These are phyloP conservation scores for Epichloe gansuensis DNA, from an alignment of 2,329 filamentous ascomycete genomes.

Conservation along the genomic window DNA sequence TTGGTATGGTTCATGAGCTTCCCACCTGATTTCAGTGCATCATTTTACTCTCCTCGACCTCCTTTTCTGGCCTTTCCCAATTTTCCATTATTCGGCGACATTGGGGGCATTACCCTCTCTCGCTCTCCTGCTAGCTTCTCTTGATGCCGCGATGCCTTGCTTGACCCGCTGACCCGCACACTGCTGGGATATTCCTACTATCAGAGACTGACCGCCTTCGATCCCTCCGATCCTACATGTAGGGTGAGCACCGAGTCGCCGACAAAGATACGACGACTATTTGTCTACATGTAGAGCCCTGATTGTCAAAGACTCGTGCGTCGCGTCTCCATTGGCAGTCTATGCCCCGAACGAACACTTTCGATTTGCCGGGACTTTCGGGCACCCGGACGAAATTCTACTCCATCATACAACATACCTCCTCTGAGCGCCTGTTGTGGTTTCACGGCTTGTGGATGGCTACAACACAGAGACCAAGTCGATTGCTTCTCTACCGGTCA, in stretches of 20 bases:
- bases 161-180: background rate
- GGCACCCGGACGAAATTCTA: background rate
- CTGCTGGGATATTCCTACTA: background rate
- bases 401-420: background rate
- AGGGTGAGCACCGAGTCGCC: background rate
- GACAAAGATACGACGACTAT: background rate
- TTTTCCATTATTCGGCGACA: background rate
- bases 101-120: background rate
- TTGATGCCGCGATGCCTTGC: background rate
- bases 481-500: background rate
- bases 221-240: background rate
- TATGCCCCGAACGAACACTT: background rate
- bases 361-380: background rate
- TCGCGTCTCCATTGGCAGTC: background rate
- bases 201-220: slow-evolving; percentile 1
- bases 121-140: background rate
- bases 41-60: too few relatives aligned
- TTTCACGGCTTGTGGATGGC: slow-evolving; percentile 3
- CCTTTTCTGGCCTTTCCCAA: background rate
- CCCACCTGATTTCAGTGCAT: background rate
- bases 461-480: background rate
- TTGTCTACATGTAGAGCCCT: background rate
- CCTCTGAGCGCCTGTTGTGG: background rate
- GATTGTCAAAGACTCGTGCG: background rate
- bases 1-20: background rate